These are phyloP conservation scores for Xerocomellus chrysenteron DNA, from an alignment of 768 basidiomycete species.

Conservation along the genomic window DNA sequence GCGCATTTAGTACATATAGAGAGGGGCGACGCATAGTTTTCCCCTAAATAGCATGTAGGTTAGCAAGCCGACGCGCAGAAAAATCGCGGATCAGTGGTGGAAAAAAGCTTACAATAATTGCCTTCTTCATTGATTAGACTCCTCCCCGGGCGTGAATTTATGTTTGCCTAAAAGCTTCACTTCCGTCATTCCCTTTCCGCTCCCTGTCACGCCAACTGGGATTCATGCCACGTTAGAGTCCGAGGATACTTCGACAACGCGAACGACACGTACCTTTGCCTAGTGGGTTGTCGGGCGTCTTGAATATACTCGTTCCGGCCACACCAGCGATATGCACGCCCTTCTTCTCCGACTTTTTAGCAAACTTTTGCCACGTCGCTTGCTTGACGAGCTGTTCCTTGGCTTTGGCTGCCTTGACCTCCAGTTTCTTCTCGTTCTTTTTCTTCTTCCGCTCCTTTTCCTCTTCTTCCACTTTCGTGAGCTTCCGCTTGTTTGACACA, in stretches of 20 bases:
- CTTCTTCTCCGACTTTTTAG: slow-evolving; percentile 92
- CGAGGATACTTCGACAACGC: not conserved
- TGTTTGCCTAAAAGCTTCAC: slow-evolving; percentile 67
- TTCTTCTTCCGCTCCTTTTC: slow-evolving; percentile 89
- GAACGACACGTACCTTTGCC: slow-evolving; percentile 65
- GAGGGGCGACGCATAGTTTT: slow-evolving; percentile 15
- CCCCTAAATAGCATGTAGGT: slow-evolving; percentile 11
- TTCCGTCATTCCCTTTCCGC: slow-evolving; percentile 87
- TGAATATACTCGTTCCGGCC: slow-evolving; percentile 88
- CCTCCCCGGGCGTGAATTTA: slow-evolving; percentile 61
- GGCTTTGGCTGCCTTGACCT: slow-evolving; percentile 78
- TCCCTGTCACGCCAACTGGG: slow-evolving; percentile 87
- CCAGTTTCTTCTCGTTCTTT: slow-evolving; percentile 92
- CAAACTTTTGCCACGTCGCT: slow-evolving; percentile 90
- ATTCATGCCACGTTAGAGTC: slow-evolving; percentile 16
- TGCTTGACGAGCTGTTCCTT: slow-evolving; percentile 86
- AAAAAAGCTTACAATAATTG: slow-evolving; percentile 7
- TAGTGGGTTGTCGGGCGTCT: slow-evolving; percentile 88
- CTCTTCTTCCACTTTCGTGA: slow-evolving; percentile 78
- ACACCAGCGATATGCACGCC: slow-evolving; percentile 89
- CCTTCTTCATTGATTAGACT: slow-evolving; percentile 34
- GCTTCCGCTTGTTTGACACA: slow-evolving; percentile 68
- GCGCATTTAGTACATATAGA: slow-evolving; percentile 25
- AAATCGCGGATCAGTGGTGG: not conserved
- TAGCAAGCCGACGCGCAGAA: slow-evolving; percentile 3